These are phyloP conservation scores for Penicillium decumbens DNA, from an alignment of 2,329 filamentous ascomycete genomes.

Conservation along the genomic window DNA sequence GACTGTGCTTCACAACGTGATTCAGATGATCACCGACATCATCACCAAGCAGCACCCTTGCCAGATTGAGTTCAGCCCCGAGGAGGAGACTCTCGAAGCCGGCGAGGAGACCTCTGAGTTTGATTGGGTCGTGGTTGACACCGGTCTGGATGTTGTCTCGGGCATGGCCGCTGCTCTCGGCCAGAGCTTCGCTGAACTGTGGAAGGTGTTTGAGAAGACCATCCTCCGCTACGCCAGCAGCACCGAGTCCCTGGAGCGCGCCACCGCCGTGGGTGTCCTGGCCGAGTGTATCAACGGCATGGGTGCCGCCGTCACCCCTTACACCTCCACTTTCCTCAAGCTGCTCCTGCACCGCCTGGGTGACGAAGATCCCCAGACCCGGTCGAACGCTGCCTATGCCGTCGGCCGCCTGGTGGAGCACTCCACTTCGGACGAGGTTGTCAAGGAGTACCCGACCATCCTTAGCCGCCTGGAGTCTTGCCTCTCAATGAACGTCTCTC, in stretches of 20 bases:
- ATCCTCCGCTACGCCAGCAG: slow-evolving; percentile 83
- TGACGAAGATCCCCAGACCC: slow-evolving; percentile 85
- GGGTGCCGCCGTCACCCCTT: slow-evolving; percentile 73
- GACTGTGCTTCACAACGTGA: slow-evolving; percentile 68
- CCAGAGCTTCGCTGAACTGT: slow-evolving; percentile 74
- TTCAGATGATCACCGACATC: slow-evolving; percentile 69
- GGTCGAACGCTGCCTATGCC: slow-evolving; percentile 92
- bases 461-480: slow-evolving; percentile 82
- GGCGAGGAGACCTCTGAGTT: slow-evolving; percentile 84
- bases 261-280: slow-evolving; percentile 83
- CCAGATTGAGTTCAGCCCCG: slow-evolving; percentile 81
- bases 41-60: slow-evolving; percentile 88
- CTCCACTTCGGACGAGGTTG: slow-evolving; percentile 69
- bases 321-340: slow-evolving; percentile 71
- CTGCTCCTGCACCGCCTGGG: slow-evolving; percentile 78
- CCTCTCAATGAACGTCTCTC: slow-evolving; percentile 69
- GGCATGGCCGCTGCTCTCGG: slow-evolving; percentile 80
- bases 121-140: slow-evolving; percentile 95
- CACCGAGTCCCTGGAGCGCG: slow-evolving; percentile 80
- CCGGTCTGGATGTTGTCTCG: slow-evolving; percentile 83
- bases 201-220: slow-evolving; percentile 93
- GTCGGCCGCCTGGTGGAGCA: slow-evolving; percentile 78
- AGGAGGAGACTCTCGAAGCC: slow-evolving; percentile 69
- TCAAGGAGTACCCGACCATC: slow-evolving; percentile 71
- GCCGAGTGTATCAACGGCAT: slow-evolving; percentile 87